These are phyloP conservation scores for Plasmodium ovale DNA, from an alignment of 169 alveolate species.

Conservation along the genomic window DNA sequence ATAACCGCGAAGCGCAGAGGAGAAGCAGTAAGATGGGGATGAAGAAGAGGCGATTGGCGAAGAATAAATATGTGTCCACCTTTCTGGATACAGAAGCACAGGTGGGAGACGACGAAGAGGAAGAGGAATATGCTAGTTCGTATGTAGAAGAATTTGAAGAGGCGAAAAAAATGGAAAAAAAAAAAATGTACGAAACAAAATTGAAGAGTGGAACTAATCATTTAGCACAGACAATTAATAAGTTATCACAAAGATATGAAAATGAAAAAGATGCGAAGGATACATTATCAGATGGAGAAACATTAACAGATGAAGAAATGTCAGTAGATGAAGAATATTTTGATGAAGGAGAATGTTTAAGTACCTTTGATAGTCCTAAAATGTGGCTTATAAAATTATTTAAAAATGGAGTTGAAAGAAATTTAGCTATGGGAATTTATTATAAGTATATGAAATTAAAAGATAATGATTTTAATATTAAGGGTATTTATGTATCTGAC, in stretches of 20 bases:
- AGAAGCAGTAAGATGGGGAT: slow-evolving; percentile 3
- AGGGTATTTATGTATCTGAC: slow-evolving; percentile 88
- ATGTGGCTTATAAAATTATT: slow-evolving; percentile 87
- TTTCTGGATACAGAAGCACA: slow-evolving; percentile 91
- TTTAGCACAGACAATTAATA: slow-evolving; percentile 88
- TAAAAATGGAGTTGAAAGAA: slow-evolving; percentile 82
- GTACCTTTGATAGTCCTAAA: slow-evolving; percentile 85
- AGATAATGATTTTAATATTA: slow-evolving; percentile 84
- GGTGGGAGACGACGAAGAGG: slow-evolving; percentile 85
- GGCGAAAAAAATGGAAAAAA: slow-evolving; percentile 81
- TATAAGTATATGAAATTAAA: slow-evolving; percentile 85
- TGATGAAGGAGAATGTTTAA: slow-evolving; percentile 36
- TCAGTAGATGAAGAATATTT: slow-evolving; percentile 62
- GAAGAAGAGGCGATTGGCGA: slow-evolving; percentile 23
- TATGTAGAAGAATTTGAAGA: slow-evolving; percentile 87
- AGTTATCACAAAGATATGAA: slow-evolving; percentile 87
- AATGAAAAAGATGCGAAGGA: slow-evolving; percentile 85
- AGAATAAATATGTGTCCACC: slow-evolving; percentile 82
- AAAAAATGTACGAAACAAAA: slow-evolving; percentile 79
- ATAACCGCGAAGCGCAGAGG: not conserved
- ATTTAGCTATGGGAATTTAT: slow-evolving; percentile 84
- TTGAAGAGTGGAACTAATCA: slow-evolving; percentile 89
- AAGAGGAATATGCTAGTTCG: slow-evolving; percentile 89
- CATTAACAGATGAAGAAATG: slow-evolving; percentile 78
- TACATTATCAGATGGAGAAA: slow-evolving; percentile 78